Evolutionary conservation across 2,329 filamentous ascomycete species (phyloP).

Genomic region (Colletotrichum musae): DNA sequence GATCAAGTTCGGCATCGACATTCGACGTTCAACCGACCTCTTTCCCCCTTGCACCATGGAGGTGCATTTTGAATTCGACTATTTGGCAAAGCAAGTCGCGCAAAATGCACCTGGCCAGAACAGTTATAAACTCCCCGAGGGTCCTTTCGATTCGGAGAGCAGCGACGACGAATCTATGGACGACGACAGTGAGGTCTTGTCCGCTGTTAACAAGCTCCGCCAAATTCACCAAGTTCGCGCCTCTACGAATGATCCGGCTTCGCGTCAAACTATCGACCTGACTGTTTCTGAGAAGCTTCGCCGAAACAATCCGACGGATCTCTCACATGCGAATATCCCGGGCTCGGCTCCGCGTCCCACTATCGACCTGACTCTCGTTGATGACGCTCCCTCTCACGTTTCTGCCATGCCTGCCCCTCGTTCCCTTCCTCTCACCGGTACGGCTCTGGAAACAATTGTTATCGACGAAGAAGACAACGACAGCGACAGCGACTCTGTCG

Average conservation of each 20-base stretch:
- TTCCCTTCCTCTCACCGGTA: too few relatives aligned
- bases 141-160: constrained; percentile 50
- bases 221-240: constrained; percentile 3
- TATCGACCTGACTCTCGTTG: constrained; percentile 5
- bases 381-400: not conserved
- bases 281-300: constrained; percentile 25
- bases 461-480: constrained; percentile 5
- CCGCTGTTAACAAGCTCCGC: constrained; percentile 25
- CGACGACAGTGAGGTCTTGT: constrained; percentile 25
- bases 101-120: not conserved
- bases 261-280: constrained; percentile 26
- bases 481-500: not conserved
- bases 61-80: constrained; percentile 50
- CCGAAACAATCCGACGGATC: not conserved
- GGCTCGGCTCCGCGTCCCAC: not conserved
- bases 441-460: constrained; percentile 5
- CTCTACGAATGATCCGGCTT: too few relatives aligned
- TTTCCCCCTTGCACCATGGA: constrained; percentile 57
- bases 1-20: constrained; percentile 53
- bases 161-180: constrained; percentile 46
- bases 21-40: constrained; percentile 51
- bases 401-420: too few relatives aligned
- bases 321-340: not conserved
- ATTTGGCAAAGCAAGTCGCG: not conserved
- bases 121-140: constrained; percentile 58